These are phyloP conservation scores for Malus hybrid DNA, from an alignment of 331 rosid genomes.

Conservation along the genomic window DNA sequence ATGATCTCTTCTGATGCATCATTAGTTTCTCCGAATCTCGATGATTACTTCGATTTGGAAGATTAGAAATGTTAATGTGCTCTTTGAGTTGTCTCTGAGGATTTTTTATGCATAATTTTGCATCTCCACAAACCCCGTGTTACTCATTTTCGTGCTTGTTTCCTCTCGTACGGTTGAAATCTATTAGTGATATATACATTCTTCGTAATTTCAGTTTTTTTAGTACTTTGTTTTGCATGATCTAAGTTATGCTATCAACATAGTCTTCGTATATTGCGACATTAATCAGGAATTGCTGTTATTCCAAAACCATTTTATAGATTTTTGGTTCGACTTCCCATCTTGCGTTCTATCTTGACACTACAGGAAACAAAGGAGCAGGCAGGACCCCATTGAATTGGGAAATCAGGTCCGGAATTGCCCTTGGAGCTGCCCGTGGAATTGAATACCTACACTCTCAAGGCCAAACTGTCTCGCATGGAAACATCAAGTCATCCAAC, in stretches of 20 bases:
- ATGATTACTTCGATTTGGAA: not conserved
- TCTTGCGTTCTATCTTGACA: constrained; percentile 2
- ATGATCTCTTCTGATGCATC: constrained; percentile 3
- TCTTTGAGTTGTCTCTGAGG: not conserved
- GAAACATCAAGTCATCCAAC: constrained; percentile 87
- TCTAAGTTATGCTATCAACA: not conserved
- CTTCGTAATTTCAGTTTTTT: too few relatives aligned
- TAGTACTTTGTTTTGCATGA: too few relatives aligned
- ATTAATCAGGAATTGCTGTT: not conserved
- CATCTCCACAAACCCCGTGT: not conserved
- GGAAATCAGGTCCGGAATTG: constrained; percentile 80
- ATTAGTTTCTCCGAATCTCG: not conserved
- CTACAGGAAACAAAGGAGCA: constrained; percentile 82
- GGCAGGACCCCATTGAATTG: constrained; percentile 86
- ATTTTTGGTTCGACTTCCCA: not conserved
- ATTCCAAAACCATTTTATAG: not conserved
- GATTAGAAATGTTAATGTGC: not conserved
- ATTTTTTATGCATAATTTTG: not conserved
- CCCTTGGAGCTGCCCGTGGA: constrained; percentile 78
- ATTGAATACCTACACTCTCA: constrained; percentile 74
- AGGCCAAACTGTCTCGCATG: constrained; percentile 69
- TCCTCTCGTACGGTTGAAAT: too few relatives aligned
- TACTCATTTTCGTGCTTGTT: too few relatives aligned
- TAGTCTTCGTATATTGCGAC: not conserved
- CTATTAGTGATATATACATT: too few relatives aligned